Evolutionary conservation across 116 monocot genomes (phyloP).

Genomic region (Posidonia oceanica): DNA sequence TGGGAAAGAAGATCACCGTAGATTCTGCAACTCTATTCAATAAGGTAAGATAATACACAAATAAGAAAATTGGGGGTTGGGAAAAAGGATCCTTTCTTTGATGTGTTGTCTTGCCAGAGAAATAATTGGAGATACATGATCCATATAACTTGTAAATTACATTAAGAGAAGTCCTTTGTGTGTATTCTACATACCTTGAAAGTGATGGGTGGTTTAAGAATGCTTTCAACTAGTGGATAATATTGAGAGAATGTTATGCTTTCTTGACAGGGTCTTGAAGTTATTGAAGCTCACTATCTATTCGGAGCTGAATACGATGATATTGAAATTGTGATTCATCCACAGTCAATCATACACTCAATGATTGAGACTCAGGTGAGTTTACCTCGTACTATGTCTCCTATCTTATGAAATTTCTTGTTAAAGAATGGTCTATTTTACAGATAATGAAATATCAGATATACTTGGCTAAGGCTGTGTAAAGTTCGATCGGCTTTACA

Average conservation of each 20-base stretch:
- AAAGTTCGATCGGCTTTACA: background rate
- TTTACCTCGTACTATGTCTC: background rate
- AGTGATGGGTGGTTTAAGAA: too few species aligned
- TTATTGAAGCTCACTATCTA: constrained; percentile 98
- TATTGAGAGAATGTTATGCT: too few species aligned
- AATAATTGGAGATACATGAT: too few species aligned
- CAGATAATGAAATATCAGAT: too few species aligned
- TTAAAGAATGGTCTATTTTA: too few species aligned
- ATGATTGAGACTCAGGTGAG: constrained; percentile 96
- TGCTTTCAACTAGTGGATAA: too few species aligned
- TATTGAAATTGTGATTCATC: constrained; percentile 94
- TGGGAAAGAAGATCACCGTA: constrained; percentile 99
- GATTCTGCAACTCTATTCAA: constrained; percentile 99
- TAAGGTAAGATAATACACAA: constrained; percentile 37
- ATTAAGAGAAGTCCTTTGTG: too few species aligned
- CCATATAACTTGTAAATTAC: too few species aligned
- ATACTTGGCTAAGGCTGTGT: too few species aligned
- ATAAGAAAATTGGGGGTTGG: background rate
- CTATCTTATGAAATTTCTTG: background rate
- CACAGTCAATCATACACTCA: constrained; percentile 99
- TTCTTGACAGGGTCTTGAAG: constrained; percentile 70
- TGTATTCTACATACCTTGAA: too few species aligned
- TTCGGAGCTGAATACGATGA: constrained; percentile 91
- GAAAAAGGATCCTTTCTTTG: background rate
- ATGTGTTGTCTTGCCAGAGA: too few species aligned